A percentile compares a stretch with the other conserved stretches of the same genome.
phyloP scores from a whole-genome alignment of 768 basidiomycete species.

The Boletus vinaceobasis region DNA sequence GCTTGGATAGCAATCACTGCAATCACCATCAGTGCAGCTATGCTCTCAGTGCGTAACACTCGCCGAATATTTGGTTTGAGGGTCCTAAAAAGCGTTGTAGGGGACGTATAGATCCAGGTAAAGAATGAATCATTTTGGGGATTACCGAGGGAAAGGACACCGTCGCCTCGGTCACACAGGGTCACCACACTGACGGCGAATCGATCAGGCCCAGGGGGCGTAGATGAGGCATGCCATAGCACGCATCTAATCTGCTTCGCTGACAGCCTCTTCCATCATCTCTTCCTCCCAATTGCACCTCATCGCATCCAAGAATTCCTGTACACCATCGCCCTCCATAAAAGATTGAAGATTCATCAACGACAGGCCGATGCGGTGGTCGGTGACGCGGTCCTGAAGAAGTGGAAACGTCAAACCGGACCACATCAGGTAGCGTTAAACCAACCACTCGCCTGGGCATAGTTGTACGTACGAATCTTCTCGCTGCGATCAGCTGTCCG shows the following conservation, averaged over 20 bases:
- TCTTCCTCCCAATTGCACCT: slow-evolving; percentile 53
- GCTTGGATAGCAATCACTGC: too few species aligned
- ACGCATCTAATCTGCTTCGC: slow-evolving; percentile 11
- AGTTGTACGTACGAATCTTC: slow-evolving; percentile 96
- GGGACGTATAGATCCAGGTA: too few species aligned
- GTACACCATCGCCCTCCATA: slow-evolving; percentile 63
- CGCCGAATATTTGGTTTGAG: too few species aligned
- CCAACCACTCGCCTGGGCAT: slow-evolving; percentile 57
- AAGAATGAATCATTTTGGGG: too few species aligned
- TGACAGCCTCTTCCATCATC: slow-evolving; percentile 51
- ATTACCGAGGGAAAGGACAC: too few species aligned
- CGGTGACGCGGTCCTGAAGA: slow-evolving; percentile 81
- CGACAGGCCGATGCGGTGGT: slow-evolving; percentile 83
- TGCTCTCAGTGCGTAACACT: too few species aligned
- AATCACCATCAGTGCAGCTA: too few species aligned
- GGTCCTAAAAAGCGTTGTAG: too few species aligned
- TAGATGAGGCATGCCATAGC: not conserved
- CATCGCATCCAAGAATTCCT: slow-evolving; percentile 56
- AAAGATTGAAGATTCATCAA: slow-evolving; percentile 62
- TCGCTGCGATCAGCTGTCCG: slow-evolving; percentile 84
- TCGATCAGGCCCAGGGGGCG: not conserved
- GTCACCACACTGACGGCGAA: not conserved
- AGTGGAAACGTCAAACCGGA: not conserved
- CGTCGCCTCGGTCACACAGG: not conserved
- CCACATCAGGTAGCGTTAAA: not conserved